Conservation (phyloP, 176 grass and related monocot genomes). For the Rhynchospora pubera region DNA sequence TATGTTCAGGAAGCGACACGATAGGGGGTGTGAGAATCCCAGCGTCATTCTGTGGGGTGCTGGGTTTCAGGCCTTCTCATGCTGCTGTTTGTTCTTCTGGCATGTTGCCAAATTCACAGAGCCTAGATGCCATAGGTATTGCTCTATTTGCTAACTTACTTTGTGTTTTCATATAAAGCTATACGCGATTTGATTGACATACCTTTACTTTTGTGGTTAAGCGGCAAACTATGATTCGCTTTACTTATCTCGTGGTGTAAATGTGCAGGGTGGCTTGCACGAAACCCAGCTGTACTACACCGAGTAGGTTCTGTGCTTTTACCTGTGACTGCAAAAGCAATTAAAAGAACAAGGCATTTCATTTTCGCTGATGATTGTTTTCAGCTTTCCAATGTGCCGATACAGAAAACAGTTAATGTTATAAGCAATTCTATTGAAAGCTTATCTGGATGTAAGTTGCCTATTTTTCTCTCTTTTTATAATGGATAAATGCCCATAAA, state of each 20-base stretch:
- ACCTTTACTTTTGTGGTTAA: neutral
- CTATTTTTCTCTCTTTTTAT: neutral
- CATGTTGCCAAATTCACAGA: constrained; percentile 71
- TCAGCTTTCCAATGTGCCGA: constrained; percentile 46
- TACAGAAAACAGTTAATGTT: constrained; percentile 61
- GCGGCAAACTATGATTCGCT: neutral
- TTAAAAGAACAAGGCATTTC: constrained; percentile 52
- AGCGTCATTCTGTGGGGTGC: constrained; percentile 76
- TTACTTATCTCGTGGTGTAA: neutral
- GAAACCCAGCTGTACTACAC: constrained; percentile 62
- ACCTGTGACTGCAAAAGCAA: constrained; percentile 39
- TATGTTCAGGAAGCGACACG: constrained; percentile 63
- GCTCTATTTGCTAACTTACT: constrained; percentile 5
- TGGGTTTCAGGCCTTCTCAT: constrained; percentile 91
- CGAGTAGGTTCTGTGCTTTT: constrained; percentile 67
- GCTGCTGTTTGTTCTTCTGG: constrained; percentile 68
- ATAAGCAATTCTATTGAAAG: constrained; percentile 58
- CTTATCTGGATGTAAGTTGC: constrained; percentile 35
- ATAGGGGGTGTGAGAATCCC: constrained; percentile 84
- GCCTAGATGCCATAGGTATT: constrained; percentile 78
- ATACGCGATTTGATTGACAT: neutral
- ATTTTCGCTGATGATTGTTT: constrained; percentile 93
- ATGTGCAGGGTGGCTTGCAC: constrained; percentile 77
- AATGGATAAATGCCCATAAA: neutral
- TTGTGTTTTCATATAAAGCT: constrained; percentile 13